Evolutionary conservation across 768 basidiomycete species (phyloP).

Genomic region (Phylloporus rhodoxanthus): DNA sequence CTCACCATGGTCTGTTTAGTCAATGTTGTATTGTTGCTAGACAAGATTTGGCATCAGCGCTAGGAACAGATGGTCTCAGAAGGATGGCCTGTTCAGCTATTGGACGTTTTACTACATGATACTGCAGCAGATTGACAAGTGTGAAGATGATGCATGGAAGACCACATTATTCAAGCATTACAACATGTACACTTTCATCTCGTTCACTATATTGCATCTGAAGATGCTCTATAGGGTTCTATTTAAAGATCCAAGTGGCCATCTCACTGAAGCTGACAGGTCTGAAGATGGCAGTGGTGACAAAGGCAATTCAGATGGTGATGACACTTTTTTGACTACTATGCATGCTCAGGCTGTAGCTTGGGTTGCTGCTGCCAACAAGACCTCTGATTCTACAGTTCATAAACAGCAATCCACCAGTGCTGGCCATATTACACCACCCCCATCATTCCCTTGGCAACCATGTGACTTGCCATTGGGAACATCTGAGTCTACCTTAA

Average conservation of each 20-base stretch:
- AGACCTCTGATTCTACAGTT: too few relatives aligned
- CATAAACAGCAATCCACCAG: background rate
- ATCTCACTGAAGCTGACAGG: background rate
- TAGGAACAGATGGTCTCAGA: background rate
- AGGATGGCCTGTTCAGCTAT: background rate
- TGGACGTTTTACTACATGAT: background rate
- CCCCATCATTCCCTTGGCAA: background rate
- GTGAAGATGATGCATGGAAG: background rate
- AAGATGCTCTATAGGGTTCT: background rate
- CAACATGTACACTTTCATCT: background rate
- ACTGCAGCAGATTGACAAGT: background rate
- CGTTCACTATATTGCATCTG: background rate
- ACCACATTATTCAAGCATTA: background rate
- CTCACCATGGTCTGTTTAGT: too few relatives aligned
- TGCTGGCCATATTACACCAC: background rate
- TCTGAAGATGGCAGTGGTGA: background rate
- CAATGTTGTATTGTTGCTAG: background rate
- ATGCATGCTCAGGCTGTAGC: background rate
- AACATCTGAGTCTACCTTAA: too few relatives aligned
- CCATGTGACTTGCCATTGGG: too few relatives aligned
- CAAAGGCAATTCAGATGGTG: background rate
- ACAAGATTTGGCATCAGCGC: background rate
- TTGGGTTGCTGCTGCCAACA: background rate
- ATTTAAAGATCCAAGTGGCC: background rate
- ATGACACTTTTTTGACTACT: background rate